A percentile compares a stretch with the other conserved stretches of the same genome.
Conservation (phyloP, 1,284 basidiomycete species). For the Apiotrichum domesticum region DNA sequence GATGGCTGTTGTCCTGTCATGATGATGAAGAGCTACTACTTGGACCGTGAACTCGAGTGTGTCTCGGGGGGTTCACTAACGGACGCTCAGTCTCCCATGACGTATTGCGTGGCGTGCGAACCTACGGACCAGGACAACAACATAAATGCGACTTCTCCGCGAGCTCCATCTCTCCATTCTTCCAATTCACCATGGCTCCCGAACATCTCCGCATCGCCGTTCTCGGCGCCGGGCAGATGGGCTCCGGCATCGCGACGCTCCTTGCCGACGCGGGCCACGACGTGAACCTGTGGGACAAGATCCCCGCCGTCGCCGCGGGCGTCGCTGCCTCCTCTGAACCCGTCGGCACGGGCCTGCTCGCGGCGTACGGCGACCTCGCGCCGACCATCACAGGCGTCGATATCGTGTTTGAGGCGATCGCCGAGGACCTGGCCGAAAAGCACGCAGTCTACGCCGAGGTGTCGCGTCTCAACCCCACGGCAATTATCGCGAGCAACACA, state of each 20-base stretch:
- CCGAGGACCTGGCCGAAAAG: conserved; percentile 9
- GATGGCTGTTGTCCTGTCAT: too few species aligned
- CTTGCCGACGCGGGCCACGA: conserved; percentile 10
- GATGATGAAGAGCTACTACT: too few species aligned
- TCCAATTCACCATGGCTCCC: not conserved
- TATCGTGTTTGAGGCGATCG: conserved; percentile 12
- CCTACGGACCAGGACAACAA: too few species aligned
- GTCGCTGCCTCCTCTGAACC: not conserved
- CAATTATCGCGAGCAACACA: conserved; percentile 13
- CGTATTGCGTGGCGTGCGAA: too few species aligned
- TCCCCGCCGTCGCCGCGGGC: not conserved
- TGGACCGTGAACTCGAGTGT: too few species aligned
- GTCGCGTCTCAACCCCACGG: conserved; percentile 1
- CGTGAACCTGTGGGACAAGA: conserved; percentile 3
- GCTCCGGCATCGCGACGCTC: conserved; percentile 5
- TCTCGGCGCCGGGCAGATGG: conserved; percentile 10
- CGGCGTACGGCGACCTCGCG: conserved; percentile 1
- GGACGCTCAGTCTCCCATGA: too few species aligned
- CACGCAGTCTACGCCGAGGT: conserved; percentile 4
- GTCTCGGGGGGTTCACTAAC: too few species aligned
- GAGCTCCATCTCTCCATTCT: too few species aligned
- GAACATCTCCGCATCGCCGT: conserved; percentile 4
- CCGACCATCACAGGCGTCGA: conserved; percentile 3
- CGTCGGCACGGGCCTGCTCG: not conserved
- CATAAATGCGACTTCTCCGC: too few species aligned